Conservation (phyloP, 371 early-diverging fungal genomes). For the Basidiobolus meristosporus region DNA sequence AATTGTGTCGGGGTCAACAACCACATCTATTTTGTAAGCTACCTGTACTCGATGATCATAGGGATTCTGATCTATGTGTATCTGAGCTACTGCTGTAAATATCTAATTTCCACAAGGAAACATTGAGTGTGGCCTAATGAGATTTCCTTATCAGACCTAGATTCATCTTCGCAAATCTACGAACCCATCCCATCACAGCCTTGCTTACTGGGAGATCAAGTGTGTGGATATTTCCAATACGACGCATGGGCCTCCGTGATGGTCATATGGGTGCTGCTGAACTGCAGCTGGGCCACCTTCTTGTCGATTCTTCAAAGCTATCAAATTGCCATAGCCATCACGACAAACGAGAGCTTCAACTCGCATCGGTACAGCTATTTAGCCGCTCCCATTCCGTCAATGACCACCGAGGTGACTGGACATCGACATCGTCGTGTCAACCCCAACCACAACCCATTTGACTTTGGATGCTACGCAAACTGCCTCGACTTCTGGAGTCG, state of each 20-base stretch:
- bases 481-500: neutral
- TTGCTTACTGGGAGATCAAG: slow-evolving; percentile 31
- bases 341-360: slow-evolving; percentile 83
- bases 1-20: slow-evolving; percentile 75
- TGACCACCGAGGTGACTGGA: neutral
- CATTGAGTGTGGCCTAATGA: neutral
- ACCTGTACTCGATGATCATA: slow-evolving; percentile 33
- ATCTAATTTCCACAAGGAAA: neutral
- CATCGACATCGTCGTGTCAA: neutral
- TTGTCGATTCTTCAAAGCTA: slow-evolving; percentile 52
- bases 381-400: slow-evolving; percentile 5
- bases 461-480: neutral
- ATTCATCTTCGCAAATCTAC: slow-evolving; percentile 8
- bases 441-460: neutral
- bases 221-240: slow-evolving; percentile 51
- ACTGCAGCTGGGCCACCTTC: slow-evolving; percentile 63
- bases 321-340: slow-evolving; percentile 56
- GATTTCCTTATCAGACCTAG: slow-evolving; percentile 5
- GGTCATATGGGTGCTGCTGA: slow-evolving; percentile 46
- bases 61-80: slow-evolving; percentile 32
- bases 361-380: slow-evolving; percentile 27
- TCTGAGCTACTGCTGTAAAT: slow-evolving; percentile 13
- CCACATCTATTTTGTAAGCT: slow-evolving; percentile 68
- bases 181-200: slow-evolving; percentile 18
- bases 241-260: slow-evolving; percentile 52